These are phyloP conservation scores for Pecoramyces ruminantium DNA, from an alignment of 192 early-diverging fungal species.

Conservation along the genomic window DNA sequence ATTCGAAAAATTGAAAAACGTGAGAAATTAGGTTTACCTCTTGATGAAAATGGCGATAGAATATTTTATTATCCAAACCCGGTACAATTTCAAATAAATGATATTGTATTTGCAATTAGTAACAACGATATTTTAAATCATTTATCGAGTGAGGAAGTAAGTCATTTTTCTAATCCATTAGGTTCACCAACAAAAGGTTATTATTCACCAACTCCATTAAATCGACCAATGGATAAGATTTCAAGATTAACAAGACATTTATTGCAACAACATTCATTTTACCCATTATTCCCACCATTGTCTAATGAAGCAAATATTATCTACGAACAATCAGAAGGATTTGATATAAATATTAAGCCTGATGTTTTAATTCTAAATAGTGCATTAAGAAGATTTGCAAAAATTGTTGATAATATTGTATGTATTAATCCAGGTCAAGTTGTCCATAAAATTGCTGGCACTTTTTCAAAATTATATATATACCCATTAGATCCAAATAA, in stretches of 20 bases:
- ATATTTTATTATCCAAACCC: slow-evolving; percentile 53
- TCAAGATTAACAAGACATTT: slow-evolving; percentile 56
- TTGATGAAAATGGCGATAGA: slow-evolving; percentile 8
- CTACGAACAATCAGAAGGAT: slow-evolving; percentile 7
- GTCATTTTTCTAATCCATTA: not conserved
- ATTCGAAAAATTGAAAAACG: slow-evolving; percentile 3
- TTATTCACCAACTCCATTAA: slow-evolving; percentile 2
- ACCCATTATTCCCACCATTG: slow-evolving; percentile 62
- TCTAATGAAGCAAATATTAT: slow-evolving; percentile 14
- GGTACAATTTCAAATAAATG: slow-evolving; percentile 66
- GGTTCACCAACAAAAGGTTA: slow-evolving; percentile 12
- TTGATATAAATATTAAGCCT: slow-evolving; percentile 26
- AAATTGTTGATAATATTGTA: slow-evolving; percentile 52
- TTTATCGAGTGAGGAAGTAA: slow-evolving; percentile 47
- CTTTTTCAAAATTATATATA: slow-evolving; percentile 59
- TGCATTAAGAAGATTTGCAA: slow-evolving; percentile 52
- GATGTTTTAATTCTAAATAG: slow-evolving; percentile 72
- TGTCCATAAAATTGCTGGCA: slow-evolving; percentile 49
- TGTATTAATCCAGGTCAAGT: slow-evolving; percentile 73
- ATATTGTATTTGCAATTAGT: slow-evolving; percentile 55
- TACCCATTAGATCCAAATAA: slow-evolving; percentile 26
- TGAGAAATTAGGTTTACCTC: slow-evolving; percentile 15
- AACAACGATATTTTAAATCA: slow-evolving; percentile 62
- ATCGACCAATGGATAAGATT: slow-evolving; percentile 36
- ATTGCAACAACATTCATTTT: slow-evolving; percentile 65